Evolutionary conservation across 495 filamentous ascomycete species (phyloP).

Genomic region (Sphaerosporella brunnea): DNA sequence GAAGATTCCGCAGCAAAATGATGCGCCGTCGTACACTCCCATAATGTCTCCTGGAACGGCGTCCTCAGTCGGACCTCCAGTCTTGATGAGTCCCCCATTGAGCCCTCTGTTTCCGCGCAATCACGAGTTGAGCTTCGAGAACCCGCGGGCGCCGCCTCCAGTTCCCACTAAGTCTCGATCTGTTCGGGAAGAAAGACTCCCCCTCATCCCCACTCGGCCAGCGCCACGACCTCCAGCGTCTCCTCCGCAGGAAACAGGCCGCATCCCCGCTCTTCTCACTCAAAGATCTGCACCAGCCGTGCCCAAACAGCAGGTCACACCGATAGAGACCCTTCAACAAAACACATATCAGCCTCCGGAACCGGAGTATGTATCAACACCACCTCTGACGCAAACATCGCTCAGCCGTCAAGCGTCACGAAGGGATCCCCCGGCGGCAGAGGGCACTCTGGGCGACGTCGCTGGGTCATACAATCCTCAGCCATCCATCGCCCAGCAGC

Average conservation of each 20-base stretch:
- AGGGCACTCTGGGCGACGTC: background rate
- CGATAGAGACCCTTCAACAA: constrained; percentile 22
- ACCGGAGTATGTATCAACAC: background rate
- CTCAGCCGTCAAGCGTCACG: constrained; percentile 7
- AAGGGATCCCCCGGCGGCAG: no score
- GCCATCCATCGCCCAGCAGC: background rate
- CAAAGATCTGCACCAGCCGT: constrained; percentile 9
- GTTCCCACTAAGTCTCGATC: constrained; percentile 38
- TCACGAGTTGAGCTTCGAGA: constrained; percentile 89
- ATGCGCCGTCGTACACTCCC: constrained; percentile 15
- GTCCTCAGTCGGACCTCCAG: constrained; percentile 36
- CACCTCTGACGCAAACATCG: background rate
- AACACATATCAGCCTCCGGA: constrained; percentile 22
- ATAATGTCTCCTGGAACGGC: constrained; percentile 17
- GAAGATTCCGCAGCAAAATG: constrained; percentile 59
- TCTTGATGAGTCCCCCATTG: constrained; percentile 58
- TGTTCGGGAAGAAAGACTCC: constrained; percentile 29
- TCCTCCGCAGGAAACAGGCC: constrained; percentile 15
- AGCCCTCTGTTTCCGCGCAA: constrained; percentile 86
- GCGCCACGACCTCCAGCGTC: constrained; percentile 45
- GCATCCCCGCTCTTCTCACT: constrained; percentile 3
- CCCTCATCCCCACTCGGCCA: constrained; percentile 45
- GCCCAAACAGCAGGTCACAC: constrained; percentile 29
- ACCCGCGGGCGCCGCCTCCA: constrained; percentile 81
- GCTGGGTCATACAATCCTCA: background rate